Evolutionary conservation across 179 eudicot genomes (phyloP).

Genomic region (Beta macrorhiza): DNA sequence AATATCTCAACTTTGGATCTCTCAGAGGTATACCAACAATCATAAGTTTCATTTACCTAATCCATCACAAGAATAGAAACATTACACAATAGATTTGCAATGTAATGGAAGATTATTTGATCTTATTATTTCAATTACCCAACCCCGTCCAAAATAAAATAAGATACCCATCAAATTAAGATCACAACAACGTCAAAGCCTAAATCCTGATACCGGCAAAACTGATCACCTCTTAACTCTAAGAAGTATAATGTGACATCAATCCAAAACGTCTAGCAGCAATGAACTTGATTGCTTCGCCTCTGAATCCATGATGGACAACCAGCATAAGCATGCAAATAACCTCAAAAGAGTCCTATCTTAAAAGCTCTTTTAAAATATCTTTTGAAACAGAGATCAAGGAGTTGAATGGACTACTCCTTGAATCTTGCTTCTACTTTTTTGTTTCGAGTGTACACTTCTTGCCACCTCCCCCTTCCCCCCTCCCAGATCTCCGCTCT

Average conservation of each 20-base stretch:
- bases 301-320: background rate
- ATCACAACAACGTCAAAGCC: no score
- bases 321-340: background rate
- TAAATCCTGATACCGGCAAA: no score
- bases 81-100: background rate
- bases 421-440: no score
- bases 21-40: slow-evolving; percentile 86
- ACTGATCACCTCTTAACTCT: background rate
- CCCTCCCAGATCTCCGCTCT: no score
- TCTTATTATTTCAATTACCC: background rate
- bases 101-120: background rate
- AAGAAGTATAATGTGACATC: background rate
- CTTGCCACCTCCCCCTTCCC: no score
- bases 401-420: no score
- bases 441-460: no score
- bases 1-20: slow-evolving; percentile 70
- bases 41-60: slow-evolving; percentile 91
- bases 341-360: background rate
- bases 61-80: slow-evolving; percentile 18
- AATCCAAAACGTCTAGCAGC: background rate
- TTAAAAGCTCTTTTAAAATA: background rate
- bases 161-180: background rate
- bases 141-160: background rate
- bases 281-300: background rate
- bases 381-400: no score